Percentiles rank a stretch among this genome's conserved stretches.
Evolutionary conservation across 306 rosid genomes (phyloP).

Genomic region (Vigna reflexopilosa): DNA sequence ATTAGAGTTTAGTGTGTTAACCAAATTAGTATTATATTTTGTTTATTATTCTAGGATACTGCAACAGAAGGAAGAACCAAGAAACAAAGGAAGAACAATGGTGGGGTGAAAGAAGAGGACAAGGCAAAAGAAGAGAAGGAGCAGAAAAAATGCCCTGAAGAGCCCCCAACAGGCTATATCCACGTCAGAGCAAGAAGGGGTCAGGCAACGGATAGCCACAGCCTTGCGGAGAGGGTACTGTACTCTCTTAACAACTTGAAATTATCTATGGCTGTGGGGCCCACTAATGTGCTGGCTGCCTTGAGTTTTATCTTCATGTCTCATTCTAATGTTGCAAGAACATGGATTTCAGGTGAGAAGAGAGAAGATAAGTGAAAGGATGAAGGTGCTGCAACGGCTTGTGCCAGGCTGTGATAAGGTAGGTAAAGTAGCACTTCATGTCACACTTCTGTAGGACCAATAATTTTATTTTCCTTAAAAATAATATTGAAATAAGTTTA

Average conservation of each 20-base stretch:
- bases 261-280: slow-evolving; percentile 32
- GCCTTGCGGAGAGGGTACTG: slow-evolving; percentile 98
- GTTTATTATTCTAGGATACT: slow-evolving; percentile 39
- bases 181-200: slow-evolving; percentile 99
- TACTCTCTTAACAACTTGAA: slow-evolving; percentile 18
- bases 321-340: slow-evolving; percentile 34
- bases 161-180: slow-evolving; percentile 79
- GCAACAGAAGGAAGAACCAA: slow-evolving; percentile 50
- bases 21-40: not conserved
- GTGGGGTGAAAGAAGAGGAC: slow-evolving; percentile 47
- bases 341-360: slow-evolving; percentile 75
- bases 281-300: not conserved
- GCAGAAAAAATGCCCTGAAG: slow-evolving; percentile 55
- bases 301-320: slow-evolving; percentile 34
- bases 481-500: not conserved
- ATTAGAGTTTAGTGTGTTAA: not conserved
- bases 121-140: slow-evolving; percentile 53
- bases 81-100: slow-evolving; percentile 66
- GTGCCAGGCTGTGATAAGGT: slow-evolving; percentile 99
- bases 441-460: slow-evolving; percentile 41
- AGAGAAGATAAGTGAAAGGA: slow-evolving; percentile 94
- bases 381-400: slow-evolving; percentile 83
- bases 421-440: slow-evolving; percentile 62
- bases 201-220: slow-evolving; percentile 96
- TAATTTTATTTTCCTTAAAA: not conserved